These are phyloP conservation scores for Cryptomeria japonica DNA, from an alignment of 75 land plant species.

Conservation along the genomic window DNA sequence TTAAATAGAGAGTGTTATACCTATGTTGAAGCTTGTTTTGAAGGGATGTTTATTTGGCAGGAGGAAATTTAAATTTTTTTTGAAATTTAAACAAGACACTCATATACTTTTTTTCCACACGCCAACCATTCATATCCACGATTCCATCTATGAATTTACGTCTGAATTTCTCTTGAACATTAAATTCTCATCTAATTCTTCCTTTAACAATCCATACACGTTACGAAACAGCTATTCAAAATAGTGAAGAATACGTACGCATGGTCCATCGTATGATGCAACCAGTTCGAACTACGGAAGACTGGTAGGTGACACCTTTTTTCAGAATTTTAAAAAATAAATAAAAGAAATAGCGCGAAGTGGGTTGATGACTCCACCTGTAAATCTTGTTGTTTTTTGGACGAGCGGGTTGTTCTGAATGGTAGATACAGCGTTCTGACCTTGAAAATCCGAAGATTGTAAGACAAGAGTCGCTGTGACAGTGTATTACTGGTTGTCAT, in stretches of 20 bases:
- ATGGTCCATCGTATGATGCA: neutral
- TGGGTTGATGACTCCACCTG: neutral
- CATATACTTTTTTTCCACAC: too few relatives aligned
- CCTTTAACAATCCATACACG: neutral
- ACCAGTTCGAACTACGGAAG: neutral
- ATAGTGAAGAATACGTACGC: neutral
- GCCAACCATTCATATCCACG: too few relatives aligned
- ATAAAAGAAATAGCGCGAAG: neutral
- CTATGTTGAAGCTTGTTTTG: too few relatives aligned
- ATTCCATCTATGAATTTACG: too few relatives aligned
- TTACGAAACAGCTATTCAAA: neutral
- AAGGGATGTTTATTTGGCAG: too few relatives aligned
- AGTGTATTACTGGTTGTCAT: neutral
- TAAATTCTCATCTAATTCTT: too few relatives aligned
- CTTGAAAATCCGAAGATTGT: neutral
- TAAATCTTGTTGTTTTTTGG: neutral
- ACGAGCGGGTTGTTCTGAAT: neutral
- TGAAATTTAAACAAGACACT: too few relatives aligned
- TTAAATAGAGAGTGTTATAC: too few relatives aligned
- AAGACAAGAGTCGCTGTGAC: neutral
- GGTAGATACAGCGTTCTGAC: neutral
- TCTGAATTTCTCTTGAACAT: too few relatives aligned
- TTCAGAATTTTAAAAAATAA: neutral
- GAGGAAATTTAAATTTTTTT: too few relatives aligned
- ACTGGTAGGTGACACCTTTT: neutral